Base-by-base conservation (phyloP, 495 filamentous ascomycete genomes). In the Cryomyces minteri region DNA sequence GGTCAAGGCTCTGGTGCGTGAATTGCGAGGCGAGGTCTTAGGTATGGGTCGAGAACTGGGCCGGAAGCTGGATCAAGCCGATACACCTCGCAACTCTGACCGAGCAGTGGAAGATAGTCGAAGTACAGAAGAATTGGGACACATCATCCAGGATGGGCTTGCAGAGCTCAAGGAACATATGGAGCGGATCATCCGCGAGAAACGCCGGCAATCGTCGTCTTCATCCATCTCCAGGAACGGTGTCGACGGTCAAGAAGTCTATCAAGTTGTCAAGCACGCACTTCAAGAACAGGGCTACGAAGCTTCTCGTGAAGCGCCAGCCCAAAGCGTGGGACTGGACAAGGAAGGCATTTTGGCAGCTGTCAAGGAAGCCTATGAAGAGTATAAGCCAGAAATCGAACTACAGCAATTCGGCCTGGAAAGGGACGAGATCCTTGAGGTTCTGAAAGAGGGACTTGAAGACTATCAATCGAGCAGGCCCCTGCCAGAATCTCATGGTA, bases 1-100 rank as follows among this genome's bases (percentile, higher is more conserved):
- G 59, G 83, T 94, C 34, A 98, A 95, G 61, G 77, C 81, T 3
- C 65, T 92, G 11, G 80, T 94, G 9, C 77, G 84, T 37, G 88
- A 95, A 51, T 68, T 98, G 34, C 79, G 88, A 12, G 84, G 87
- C 9, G 88, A 96, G 55, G 87, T 96, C 6, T 72, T 95, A 2
- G 86, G 84, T 4, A 94, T 95, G 88, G 85, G 86, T 5, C 69
- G 86, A 46, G 79, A 94, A 51, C 70, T 95, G 30, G 85, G 79
- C 31, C 74, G 82, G n/a, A 78, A 82, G 54, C 67, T 95, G 3
- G 84, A 94, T 44, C 72, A 83, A 39, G 67, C 71, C 2, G 71
- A 76, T 31, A 56, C 59, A 32, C 58, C 61, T 31, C 61, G 61
- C 29, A 58, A 60, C 8, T 66, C 67, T 14, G 61, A 65, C 9